Base-by-base conservation (phyloP, 192 early-diverging fungal species). In the Backusella psychrophila region DNA sequence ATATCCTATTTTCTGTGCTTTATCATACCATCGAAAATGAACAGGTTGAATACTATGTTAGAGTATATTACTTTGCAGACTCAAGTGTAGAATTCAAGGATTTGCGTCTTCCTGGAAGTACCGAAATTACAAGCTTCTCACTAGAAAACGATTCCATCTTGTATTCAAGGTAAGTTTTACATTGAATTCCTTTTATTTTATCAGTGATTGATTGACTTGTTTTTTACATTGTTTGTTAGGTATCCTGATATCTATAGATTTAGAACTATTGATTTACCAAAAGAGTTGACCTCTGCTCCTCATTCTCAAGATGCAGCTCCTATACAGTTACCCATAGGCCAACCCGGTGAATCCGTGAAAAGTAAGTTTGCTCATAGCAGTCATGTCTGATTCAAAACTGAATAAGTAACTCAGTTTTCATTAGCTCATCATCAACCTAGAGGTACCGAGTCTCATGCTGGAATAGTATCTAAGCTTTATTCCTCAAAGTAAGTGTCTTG, bases 11-110 rank as follows among this genome's bases (percentile, higher is more conserved):
- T 69, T 70, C 74, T 31, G 66, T 82, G 29, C 42, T 82, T 2
- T 82, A 82, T 69, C 77, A 82, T 41, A 67, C 26, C 19, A 38
- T 82, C 9, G 38, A 82, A 26, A 72, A 78, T 41, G 81, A 82
- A 7, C 26, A 70, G 21, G 42, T 77, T 17, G 49, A 81, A 63
- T 69, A 81, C 23, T 75, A 41, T 63, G 46, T 38, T 21, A 69
- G 81, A 14, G 52, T 82, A 11, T 82, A 78, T 69, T 82, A 76
- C 56, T 31, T 72, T 36, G 15, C 7, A 12, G 34, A 36, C 11
- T 5, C 56, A 12, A 29, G 3, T 63, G 56, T 17, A 11, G 52
- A 73, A 59, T 83, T 76, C 66, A 79, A 80, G 33, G 82, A 83
- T 65, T 21, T 78, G 17, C n/a, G 53, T 7, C 35, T 83, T n/a